phyloP scores from a whole-genome alignment of 305 asterid genomes.

The Fraxinus angustifolia region DNA sequence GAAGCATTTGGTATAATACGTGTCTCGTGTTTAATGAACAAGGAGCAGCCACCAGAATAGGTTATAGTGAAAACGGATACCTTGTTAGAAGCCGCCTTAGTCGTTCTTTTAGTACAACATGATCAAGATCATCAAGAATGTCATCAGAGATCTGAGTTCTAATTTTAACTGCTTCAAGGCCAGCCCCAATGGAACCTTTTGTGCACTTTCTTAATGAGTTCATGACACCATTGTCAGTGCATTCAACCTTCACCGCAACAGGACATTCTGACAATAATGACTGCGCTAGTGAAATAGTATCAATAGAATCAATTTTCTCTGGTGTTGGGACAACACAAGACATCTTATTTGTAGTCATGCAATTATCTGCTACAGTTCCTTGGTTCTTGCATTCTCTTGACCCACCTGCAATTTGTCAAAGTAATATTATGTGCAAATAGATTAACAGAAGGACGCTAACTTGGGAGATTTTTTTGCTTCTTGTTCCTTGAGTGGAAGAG shows the following conservation, averaged over 20 bases:
- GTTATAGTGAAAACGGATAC: conserved; percentile 29
- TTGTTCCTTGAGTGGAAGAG: not conserved
- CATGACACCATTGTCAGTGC: conserved; percentile 24
- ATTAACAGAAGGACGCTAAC: conserved; percentile 2
- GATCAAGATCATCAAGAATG: conserved; percentile 56
- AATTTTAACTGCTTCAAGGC: conserved; percentile 22
- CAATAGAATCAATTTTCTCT: conserved; percentile 26
- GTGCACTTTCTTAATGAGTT: conserved; percentile 20
- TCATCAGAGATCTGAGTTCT: conserved; percentile 34
- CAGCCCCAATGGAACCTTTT: conserved; percentile 17
- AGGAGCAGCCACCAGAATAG: not conserved
- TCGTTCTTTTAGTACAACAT: conserved; percentile 55
- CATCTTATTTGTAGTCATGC: conserved; percentile 10
- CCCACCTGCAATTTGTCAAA: conserved; percentile 30
- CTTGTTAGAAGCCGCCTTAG: conserved; percentile 47
- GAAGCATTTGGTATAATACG: conserved; percentile 17
- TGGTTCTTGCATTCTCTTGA: conserved; percentile 19
- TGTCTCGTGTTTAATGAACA: not conserved
- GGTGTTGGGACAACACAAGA: conserved; percentile 12
- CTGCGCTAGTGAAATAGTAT: conserved; percentile 14
- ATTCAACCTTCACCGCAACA: conserved; percentile 34
- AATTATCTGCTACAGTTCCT: conserved; percentile 24
- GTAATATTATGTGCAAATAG: not conserved
- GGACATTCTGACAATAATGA: conserved; percentile 2
- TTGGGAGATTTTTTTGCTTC: not conserved